These are phyloP conservation scores for Diospyros lotus DNA, from an alignment of 148 eudicot genomes.

Conservation along the genomic window DNA sequence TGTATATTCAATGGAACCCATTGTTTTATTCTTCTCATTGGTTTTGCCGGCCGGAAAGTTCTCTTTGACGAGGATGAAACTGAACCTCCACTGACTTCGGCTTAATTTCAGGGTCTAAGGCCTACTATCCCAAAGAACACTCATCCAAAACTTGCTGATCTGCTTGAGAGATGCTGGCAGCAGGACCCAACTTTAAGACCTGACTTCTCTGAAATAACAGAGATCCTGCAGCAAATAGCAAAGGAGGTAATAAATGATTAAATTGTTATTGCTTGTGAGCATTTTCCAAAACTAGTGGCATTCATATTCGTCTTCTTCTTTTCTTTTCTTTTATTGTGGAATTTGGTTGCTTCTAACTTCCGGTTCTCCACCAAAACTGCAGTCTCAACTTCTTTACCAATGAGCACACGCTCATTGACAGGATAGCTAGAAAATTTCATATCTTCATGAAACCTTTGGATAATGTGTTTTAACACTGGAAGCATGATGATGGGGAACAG, in stretches of 20 bases:
- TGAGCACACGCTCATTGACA: too few relatives aligned
- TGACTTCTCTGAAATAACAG: constrained; percentile 73
- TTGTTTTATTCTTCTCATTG: background rate
- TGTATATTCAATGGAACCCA: too few relatives aligned
- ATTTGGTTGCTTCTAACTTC: too few relatives aligned
- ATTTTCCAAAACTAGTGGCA: background rate
- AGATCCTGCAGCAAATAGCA: constrained; percentile 55
- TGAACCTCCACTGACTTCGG: background rate
- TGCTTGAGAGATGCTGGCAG: constrained; percentile 98
- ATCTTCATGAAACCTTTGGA: background rate
- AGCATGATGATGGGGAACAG: constrained; percentile 30
- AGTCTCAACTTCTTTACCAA: too few relatives aligned
- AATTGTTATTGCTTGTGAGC: background rate
- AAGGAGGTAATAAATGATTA: constrained; percentile 56
- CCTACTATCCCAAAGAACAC: constrained; percentile 85
- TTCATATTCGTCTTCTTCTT: background rate
- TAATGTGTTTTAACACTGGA: constrained; percentile 2
- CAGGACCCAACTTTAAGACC: constrained; percentile 85
- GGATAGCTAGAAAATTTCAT: background rate
- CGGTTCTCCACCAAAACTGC: too few relatives aligned
- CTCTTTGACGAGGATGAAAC: too few relatives aligned
- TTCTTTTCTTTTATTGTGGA: background rate
- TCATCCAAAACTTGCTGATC: constrained; percentile 61
- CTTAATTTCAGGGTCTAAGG: constrained; percentile 59
- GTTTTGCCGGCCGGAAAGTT: too few relatives aligned